Conservation (phyloP, 2,329 filamentous ascomycete genomes). For the Trichophaea hybrida region DNA sequence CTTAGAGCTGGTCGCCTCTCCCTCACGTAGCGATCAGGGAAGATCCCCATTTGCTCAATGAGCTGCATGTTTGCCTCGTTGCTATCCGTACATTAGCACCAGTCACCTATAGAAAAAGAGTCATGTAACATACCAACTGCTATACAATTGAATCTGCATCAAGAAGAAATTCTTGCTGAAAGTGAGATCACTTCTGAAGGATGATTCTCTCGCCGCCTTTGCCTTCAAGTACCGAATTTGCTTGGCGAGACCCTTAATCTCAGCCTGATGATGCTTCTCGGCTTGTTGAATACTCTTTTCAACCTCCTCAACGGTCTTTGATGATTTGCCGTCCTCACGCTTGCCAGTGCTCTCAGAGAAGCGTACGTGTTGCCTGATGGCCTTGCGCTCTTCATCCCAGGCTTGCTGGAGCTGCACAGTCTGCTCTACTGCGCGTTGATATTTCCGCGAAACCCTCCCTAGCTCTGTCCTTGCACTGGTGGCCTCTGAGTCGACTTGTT, state of each 20-base stretch:
- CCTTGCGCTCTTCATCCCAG: conserved; percentile 23
- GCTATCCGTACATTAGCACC: conserved; percentile 38
- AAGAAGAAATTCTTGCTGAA: conserved; percentile 77
- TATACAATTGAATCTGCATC: conserved; percentile 66
- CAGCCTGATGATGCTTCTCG: conserved; percentile 55
- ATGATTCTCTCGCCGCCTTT: conserved; percentile 63
- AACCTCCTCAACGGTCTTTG: conserved; percentile 26
- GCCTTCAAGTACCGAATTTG: conserved; percentile 87
- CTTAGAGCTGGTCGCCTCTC: conserved; percentile 36
- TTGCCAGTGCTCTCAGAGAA: conserved; percentile 28
- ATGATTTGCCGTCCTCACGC: conserved; percentile 19
- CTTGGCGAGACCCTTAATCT: conserved; percentile 67
- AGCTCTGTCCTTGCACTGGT: conserved; percentile 15
- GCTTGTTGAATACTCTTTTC: conserved; percentile 45
- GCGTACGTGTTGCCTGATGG: conserved; percentile 23
- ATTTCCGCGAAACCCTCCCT: conserved; percentile 23
- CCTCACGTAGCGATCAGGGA: conserved; percentile 34
- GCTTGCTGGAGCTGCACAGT: conserved; percentile 27
- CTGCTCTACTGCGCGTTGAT: conserved; percentile 26
- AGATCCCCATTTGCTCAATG: conserved; percentile 67
- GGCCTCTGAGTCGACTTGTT: conserved; percentile 19
- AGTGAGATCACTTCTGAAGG: conserved; percentile 63
- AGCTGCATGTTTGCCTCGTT: conserved; percentile 84
- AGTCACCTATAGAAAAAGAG: conserved; percentile 7
- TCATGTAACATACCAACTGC: conserved; percentile 61